phyloP scores from a whole-genome alignment of 306 rosid species.

The Alnus glutinosa region DNA sequence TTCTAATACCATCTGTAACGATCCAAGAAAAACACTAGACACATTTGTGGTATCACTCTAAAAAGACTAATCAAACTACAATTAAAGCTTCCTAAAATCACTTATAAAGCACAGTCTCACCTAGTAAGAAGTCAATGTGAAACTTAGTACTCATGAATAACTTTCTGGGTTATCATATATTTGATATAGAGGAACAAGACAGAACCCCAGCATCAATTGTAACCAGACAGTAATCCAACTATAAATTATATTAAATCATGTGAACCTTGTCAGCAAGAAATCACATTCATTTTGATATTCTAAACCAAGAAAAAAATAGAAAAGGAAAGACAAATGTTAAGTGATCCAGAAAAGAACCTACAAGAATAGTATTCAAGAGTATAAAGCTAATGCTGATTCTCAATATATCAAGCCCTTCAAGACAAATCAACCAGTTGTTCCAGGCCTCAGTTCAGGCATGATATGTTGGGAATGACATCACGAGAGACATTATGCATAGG shows the following conservation, averaged over 20 bases:
- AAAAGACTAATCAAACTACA: no score
- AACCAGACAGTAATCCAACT: background rate
- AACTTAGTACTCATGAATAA: no score
- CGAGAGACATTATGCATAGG: background rate
- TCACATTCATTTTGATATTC: background rate
- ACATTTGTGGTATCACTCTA: no score
- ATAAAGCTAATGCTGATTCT: background rate
- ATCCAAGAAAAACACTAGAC: no score
- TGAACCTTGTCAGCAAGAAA: constrained; percentile 4
- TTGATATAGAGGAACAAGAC: background rate
- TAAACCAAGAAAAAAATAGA: background rate
- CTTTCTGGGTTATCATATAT: no score
- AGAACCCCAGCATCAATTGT: background rate
- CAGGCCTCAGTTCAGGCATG: constrained; percentile 6
- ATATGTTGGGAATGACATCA: background rate
- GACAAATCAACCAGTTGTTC: background rate
- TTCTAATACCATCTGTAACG: no score
- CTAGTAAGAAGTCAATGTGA: no score
- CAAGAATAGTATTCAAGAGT: background rate
- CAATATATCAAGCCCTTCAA: constrained; percentile 4
- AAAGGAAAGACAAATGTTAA: background rate
- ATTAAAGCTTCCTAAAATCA: no score
- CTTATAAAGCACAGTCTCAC: no score
- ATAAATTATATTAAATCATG: background rate
- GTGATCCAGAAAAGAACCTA: background rate